These are phyloP conservation scores for Scutellaria barbata DNA, from an alignment of 257 asterid genomes.

Conservation along the genomic window DNA sequence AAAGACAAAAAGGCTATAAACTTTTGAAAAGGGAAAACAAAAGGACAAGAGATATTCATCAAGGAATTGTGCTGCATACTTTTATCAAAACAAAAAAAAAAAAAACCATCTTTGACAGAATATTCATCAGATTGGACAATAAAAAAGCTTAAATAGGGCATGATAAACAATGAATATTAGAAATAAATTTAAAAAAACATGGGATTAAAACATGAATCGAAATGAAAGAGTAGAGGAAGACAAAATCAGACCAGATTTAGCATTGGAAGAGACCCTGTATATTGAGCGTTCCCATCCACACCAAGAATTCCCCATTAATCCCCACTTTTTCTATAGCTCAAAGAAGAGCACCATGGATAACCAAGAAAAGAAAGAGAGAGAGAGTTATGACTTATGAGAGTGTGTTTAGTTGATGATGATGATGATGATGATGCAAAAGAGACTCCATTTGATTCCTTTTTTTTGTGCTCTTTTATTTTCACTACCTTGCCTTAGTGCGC, in stretches of 20 bases:
- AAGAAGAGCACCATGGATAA: slow-evolving; percentile 21
- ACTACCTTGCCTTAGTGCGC: slow-evolving; percentile 40
- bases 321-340: slow-evolving; percentile 36
- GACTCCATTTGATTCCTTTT: slow-evolving; percentile 22
- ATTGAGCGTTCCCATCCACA: slow-evolving; percentile 55
- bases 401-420: slow-evolving; percentile 29
- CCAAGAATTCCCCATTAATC: slow-evolving; percentile 77
- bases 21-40: background rate
- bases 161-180: slow-evolving; percentile 22
- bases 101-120: background rate
- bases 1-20: background rate
- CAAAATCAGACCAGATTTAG: slow-evolving; percentile 63
- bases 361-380: slow-evolving; percentile 6
- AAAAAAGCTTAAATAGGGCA: background rate
- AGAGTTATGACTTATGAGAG: slow-evolving; percentile 22
- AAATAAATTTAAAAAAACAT: background rate
- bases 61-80: too few relatives aligned
- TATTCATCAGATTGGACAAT: slow-evolving; percentile 22
- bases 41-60: too few relatives aligned
- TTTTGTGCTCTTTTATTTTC: slow-evolving; percentile 26
- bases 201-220: background rate
- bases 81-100: too few relatives aligned
- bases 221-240: slow-evolving; percentile 4
- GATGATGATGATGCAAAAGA: slow-evolving; percentile 30
- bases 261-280: slow-evolving; percentile 62